Evolutionary conservation across 805 yeast genomes (phyloP), one percentile per base, ranked within the genome.

Genomic region (Kuraishia piskuri): DNA sequence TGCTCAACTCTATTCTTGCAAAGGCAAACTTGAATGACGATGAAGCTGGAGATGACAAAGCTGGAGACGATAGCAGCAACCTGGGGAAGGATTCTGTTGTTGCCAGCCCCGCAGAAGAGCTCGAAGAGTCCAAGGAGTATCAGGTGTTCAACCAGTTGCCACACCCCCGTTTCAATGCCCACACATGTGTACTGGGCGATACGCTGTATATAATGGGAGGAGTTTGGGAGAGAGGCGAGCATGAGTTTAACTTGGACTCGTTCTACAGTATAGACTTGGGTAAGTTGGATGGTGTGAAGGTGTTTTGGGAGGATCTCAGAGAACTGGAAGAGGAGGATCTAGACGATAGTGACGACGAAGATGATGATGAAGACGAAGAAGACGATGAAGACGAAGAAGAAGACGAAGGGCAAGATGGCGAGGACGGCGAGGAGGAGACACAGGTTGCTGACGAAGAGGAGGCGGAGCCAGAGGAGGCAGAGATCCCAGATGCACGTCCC

Each of bases 401-500:
- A 21, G 70, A 67, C 1, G 80, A 74, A 26, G 73, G 69, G 17
- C 72, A 68, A 25, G 70, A 70, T 3, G 76, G 74, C 3, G 78
- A 73, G 23, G 77, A 73, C 21, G 73, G 69, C 40, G 78, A 70
- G 45, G 85, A 73, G n/a, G 84, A 71, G 9, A 86, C 78, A 21
- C 88, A 79, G 23, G 88, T 79, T n/a, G 88, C 82, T 47, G 90
- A 82, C 46, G 86, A 78, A 47, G 86, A 77, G 46, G 88, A 76
- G 14, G 79, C 66, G 1, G 84, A 75, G 49, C 85, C 75, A 26
- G 82, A 75, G 2, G 86, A 79, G 56, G 83, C 82, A 49, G 88
- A 82, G 57, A 79, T 85, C 59, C 96, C 96, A 19, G 99, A 92
- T 68, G 87, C 86, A 48, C 81, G 96, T 66, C 97, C 99, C 19